Base-by-base conservation (phyloP, 805 yeast genomes). In the Wilhelminamyces savonicus region DNA sequence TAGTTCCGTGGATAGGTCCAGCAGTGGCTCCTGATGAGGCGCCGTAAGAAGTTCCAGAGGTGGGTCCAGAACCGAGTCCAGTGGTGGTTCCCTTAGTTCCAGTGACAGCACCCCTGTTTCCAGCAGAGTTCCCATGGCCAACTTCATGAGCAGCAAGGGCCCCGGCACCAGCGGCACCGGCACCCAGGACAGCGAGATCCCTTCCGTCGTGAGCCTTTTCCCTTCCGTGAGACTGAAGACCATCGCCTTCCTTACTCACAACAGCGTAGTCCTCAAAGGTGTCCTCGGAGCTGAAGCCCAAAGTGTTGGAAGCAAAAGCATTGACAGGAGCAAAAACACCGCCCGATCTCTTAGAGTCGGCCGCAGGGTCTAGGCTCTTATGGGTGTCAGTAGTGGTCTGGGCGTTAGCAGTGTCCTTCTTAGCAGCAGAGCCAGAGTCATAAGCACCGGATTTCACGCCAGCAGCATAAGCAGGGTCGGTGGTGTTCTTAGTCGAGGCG, bases 271-370 rank as follows among this genome's bases (percentile, higher is more conserved):
- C n/a, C n/a, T n/a, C n/a, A n/a, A n/a, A n/a, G n/a, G n/a, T n/a
- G n/a, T n/a, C n/a, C n/a, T 14, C 21, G 13, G 34, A 18, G 23
- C 33, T 29, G 16, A 27, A 26, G 5, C 39, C 39, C 12, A 34
- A 24, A 10, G 32, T 31, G 16, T 24, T 24, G 8, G 29, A 13
- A 7, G 30, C 35, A 13, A 32, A 24, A 4, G 34, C 23, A 13
- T 16, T 7, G 33, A 12, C n/a, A 13, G 13, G n/a, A 13, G 8
- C 10, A 21, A 5, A 5, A 9, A 9, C 6, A 5, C 23, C 23
- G 5, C 23, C 23, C 23, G 11, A 9, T n/a, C 23, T 21, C 23
- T 21, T 21, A 13, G 23, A 5, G 23, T 5, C n/a, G 13, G 8
- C 13, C 22, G 2, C 31, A n/a, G n/a, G 20, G 20, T 17, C 8